Percentiles rank a stretch among this genome's conserved stretches.
phyloP scores from a whole-genome alignment of 345 rosid species.

The Dipteronia dyeriana region DNA sequence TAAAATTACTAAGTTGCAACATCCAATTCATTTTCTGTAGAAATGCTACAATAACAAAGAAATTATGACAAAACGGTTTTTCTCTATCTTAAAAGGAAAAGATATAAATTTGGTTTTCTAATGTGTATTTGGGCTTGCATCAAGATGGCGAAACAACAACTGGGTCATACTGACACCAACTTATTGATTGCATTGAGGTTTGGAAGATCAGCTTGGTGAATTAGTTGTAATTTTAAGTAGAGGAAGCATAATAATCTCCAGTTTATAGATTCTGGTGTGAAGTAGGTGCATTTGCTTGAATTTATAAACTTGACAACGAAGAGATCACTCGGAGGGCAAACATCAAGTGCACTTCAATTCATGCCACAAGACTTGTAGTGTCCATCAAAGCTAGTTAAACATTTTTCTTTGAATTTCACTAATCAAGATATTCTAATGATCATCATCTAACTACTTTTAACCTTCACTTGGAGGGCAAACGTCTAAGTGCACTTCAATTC shows the following conservation, averaged over 20 bases:
- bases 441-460: too few species aligned
- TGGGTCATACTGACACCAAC: neutral
- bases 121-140: neutral
- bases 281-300: neutral
- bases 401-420: neutral
- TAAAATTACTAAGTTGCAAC: slow-evolving; percentile 3
- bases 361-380: neutral
- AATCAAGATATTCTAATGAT: neutral
- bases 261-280: neutral
- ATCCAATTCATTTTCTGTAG: neutral
- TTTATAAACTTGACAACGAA: neutral
- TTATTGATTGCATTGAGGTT: neutral
- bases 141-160: neutral
- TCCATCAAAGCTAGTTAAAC: neutral
- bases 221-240: neutral
- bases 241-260: neutral
- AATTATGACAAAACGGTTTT: neutral
- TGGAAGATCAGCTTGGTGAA: neutral
- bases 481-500: too few species aligned
- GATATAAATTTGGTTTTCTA: neutral
- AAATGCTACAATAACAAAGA: neutral
- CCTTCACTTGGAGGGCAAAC: too few species aligned
- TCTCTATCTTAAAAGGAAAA: neutral
- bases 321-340: neutral
- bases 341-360: neutral